Base-by-base conservation (phyloP, 2,329 filamentous ascomycete species). In the Paecilomyces sp. region DNA sequence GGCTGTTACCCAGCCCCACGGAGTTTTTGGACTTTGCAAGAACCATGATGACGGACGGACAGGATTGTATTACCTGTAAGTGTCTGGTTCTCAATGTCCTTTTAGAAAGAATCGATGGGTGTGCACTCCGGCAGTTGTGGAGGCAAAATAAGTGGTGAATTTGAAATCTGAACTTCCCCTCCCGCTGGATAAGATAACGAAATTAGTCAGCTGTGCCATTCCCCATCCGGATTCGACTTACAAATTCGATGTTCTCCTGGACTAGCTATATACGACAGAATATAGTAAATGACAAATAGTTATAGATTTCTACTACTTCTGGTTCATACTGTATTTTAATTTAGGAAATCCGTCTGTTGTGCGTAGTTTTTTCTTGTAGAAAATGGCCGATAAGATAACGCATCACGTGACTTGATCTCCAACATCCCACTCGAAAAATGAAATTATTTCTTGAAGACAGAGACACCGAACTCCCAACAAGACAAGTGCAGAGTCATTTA, bases 1-100 rank as follows among this genome's bases (percentile, higher is more conserved):
- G 85, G 79, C 89, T 87, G 80, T 97, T 97, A 74, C 94, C 94
- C 79, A 99, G 87, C 75, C 94, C 94, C 70, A 97, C 91, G 70
- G 87, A 84, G 78, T 92, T 96, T 77, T 97, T 97, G 66, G 92
- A 96, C 80, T 97, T 99, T 76, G 94, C 87, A 70, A 90, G 78
- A 69, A 88, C 86, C 88, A 90, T 90, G 51, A 22, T 55, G 54
- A 55, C 30, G 6, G 28, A 12, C 11, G 54, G 15, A 15, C 13
- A 28, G 25, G 12, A 55, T 55, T 31, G 1, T 55, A 18, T 33
- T 18, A 18, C 33, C 18, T 36, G 54, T 7, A 18, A 33, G 34
- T 55, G 24, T 30, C 24, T 25, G 22, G 22, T 53, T 25, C 22
- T 22, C 28, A 15, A 12, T 12, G 9, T 34, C 34, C 31, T 47